Evolutionary conservation across 1,284 basidiomycete genomes (phyloP).

Genomic region (Ustilago sp.): DNA sequence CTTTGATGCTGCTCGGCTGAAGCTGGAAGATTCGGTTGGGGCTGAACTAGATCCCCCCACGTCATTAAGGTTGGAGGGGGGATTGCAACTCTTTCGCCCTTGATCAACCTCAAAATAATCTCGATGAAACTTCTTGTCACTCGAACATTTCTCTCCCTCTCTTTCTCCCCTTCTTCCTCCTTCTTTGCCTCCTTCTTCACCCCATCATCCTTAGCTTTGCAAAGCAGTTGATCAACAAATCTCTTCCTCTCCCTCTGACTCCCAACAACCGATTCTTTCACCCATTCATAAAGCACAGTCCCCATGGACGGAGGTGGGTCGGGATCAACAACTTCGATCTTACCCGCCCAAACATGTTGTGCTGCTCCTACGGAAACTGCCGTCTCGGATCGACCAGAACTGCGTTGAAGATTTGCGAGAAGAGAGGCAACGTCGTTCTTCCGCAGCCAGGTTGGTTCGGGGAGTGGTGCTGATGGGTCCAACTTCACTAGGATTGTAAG

Average conservation of each 20-base stretch:
- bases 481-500: conserved; percentile 70
- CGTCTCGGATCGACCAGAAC: conserved; percentile 73
- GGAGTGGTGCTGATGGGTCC: conserved; percentile 83
- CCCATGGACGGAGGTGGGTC: conserved; percentile 95
- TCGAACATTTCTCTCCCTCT: conserved; percentile 13
- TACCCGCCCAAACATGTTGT: conserved; percentile 82
- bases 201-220: conserved; percentile 71
- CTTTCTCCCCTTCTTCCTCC: conserved; percentile 77
- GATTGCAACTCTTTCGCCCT: conserved; percentile 23
- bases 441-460: conserved; percentile 93
- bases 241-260: conserved; percentile 80
- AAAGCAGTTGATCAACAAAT: conserved; percentile 88
- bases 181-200: conserved; percentile 68
- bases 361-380: conserved; percentile 7
- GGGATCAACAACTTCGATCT: conserved; percentile 89
- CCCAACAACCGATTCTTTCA: conserved; percentile 81
- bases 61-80: not conserved
- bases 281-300: conserved; percentile 88
- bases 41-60: not conserved
- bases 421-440: conserved; percentile 92
- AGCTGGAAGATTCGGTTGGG: too few species aligned
- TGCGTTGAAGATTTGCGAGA: conserved; percentile 86
- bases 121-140: conserved; percentile 22
- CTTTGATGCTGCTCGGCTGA: too few species aligned
- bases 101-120: conserved; percentile 20